Evolutionary conservation across 768 basidiomycete species (phyloP).

Genomic region (Boletus eberwhitei): DNA sequence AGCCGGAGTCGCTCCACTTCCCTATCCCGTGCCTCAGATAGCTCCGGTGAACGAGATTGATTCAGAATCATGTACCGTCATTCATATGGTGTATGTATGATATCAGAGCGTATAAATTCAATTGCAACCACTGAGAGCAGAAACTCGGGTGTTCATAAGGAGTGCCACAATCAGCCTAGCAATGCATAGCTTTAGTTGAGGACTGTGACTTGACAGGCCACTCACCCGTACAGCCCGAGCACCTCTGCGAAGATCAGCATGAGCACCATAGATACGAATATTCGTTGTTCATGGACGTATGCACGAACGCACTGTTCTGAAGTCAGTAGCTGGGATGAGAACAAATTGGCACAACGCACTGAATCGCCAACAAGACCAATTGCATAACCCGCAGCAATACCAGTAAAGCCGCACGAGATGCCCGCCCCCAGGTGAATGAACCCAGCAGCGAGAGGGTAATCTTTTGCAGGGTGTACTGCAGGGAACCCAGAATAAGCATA

Average conservation of each 20-base stretch:
- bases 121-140: constrained; percentile 32
- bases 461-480: constrained; percentile 56
- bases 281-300: constrained; percentile 84
- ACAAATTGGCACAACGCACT: constrained; percentile 44
- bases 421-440: constrained; percentile 93
- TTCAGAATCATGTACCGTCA: constrained; percentile 6
- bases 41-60: constrained; percentile 14
- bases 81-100: constrained; percentile 15
- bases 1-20: constrained; percentile 24
- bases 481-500: constrained; percentile 15
- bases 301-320: constrained; percentile 75
- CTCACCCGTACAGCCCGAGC: constrained; percentile 81
- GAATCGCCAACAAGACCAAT: constrained; percentile 94
- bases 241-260: constrained; percentile 94
- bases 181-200: neutral
- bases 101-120: constrained; percentile 10
- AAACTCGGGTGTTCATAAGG: constrained; percentile 83
- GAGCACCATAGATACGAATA: constrained; percentile 95
- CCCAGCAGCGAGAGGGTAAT: constrained; percentile 82
- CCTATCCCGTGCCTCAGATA: constrained; percentile 16
- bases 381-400: constrained; percentile 90
- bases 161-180: constrained; percentile 79
- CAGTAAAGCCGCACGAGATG: constrained; percentile 86
- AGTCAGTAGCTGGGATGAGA: constrained; percentile 5
- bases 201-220: constrained; percentile 3